Conservation (phyloP, 2,329 filamentous ascomycete species). For the Colletotrichum sp. region DNA sequence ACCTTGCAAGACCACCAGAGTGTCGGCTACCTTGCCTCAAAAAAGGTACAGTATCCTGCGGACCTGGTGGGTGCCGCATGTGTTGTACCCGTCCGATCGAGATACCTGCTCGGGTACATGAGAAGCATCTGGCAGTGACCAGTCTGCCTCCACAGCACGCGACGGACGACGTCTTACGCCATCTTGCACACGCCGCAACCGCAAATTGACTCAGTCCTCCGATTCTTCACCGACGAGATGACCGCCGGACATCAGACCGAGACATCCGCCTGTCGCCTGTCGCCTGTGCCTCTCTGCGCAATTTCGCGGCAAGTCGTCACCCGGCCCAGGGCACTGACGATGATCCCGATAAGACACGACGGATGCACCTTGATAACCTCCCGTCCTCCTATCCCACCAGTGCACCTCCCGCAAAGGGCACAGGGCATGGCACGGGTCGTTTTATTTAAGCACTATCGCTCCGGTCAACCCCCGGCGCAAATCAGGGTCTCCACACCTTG, state of each 20-base stretch:
- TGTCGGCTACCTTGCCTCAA: neutral
- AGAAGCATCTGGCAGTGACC: neutral
- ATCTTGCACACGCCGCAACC: neutral
- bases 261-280: neutral
- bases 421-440: neutral
- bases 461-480: conserved; percentile 18
- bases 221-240: neutral
- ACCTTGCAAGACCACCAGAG: neutral
- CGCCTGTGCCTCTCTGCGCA: neutral
- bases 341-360: neutral
- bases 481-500: conserved; percentile 11
- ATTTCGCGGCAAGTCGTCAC: neutral
- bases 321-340: neutral
- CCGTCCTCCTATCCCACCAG: neutral
- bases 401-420: neutral
- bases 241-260: conserved; percentile 3
- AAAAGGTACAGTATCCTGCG: neutral
- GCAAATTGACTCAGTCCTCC: neutral
- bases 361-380: neutral
- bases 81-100: neutral
- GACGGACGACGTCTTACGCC: neutral
- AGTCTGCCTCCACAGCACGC: neutral
- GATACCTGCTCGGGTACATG: neutral
- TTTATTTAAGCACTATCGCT: conserved; percentile 7
- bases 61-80: neutral